Conservation (phyloP, 2,329 filamentous ascomycete species). For the Fusarium nelsonii region DNA sequence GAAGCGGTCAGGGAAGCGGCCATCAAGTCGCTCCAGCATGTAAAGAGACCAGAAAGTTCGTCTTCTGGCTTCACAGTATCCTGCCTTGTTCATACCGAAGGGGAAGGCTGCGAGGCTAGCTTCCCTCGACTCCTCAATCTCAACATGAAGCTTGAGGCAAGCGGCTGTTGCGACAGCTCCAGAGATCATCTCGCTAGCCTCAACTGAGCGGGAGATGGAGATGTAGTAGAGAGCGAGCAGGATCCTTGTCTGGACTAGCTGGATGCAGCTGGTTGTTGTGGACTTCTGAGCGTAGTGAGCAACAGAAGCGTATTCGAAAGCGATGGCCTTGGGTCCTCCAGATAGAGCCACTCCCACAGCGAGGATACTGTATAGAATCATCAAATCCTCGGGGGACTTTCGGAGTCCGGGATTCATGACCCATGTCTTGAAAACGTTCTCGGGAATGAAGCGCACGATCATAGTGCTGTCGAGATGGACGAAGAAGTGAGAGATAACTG, state of each 20-base stretch:
- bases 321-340: slow-evolving; percentile 54
- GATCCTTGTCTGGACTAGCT: slow-evolving; percentile 76
- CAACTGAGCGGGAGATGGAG: slow-evolving; percentile 68
- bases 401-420: slow-evolving; percentile 51
- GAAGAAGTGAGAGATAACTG: slow-evolving; percentile 58
- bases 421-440: slow-evolving; percentile 56
- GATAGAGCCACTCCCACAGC: slow-evolving; percentile 56
- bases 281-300: slow-evolving; percentile 66
- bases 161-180: slow-evolving; percentile 70
- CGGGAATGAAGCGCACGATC: slow-evolving; percentile 58
- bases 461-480: slow-evolving; percentile 57
- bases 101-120: slow-evolving; percentile 58
- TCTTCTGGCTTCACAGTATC: slow-evolving; percentile 74
- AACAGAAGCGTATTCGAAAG: slow-evolving; percentile 61
- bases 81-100: slow-evolving; percentile 68
- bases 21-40: slow-evolving; percentile 75
- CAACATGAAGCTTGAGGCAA: slow-evolving; percentile 72
- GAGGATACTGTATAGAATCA: slow-evolving; percentile 61
- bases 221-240: slow-evolving; percentile 75
- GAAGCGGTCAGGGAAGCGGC: slow-evolving; percentile 65
- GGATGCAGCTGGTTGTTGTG: slow-evolving; percentile 57
- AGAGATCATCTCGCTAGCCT: slow-evolving; percentile 74
- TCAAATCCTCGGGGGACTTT: slow-evolving; percentile 59
- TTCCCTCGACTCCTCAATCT: slow-evolving; percentile 64
- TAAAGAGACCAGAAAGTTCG: slow-evolving; percentile 80